These are phyloP conservation scores for Jaltomata sinuosa DNA, from an alignment of 257 asterid genomes.

Conservation along the genomic window DNA sequence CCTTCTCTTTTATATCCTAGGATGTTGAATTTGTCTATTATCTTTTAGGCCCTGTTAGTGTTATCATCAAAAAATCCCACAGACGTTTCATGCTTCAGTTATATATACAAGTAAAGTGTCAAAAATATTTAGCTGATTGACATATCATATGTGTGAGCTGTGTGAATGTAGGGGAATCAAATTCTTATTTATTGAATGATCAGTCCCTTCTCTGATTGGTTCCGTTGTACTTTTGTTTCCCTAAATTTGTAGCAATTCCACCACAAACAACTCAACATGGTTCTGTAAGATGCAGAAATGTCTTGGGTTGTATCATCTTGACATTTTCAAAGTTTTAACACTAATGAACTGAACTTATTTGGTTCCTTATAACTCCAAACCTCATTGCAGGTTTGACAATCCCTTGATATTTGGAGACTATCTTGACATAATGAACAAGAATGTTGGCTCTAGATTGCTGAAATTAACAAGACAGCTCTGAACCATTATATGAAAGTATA, in stretches of 20 bases:
- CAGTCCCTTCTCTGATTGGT: background rate
- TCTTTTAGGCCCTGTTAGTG: background rate
- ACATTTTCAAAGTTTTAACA: no score
- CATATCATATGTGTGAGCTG: background rate
- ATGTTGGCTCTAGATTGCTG: no score
- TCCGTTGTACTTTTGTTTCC: background rate
- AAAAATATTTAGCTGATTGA: background rate
- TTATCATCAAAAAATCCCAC: background rate
- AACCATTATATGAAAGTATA: no score
- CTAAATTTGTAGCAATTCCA: slow-evolving; percentile 28
- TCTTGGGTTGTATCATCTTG: no score
- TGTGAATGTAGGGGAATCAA: background rate
- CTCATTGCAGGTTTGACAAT: no score
- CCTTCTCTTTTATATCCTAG: background rate
- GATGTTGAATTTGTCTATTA: background rate
- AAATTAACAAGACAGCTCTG: no score
- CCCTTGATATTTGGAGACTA: no score
- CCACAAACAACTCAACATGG: slow-evolving; percentile 14
- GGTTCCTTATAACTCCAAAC: no score
- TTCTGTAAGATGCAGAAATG: no score
- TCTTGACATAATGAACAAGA: no score
- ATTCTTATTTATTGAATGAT: background rate
- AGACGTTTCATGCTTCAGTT: background rate
- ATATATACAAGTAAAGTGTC: background rate
- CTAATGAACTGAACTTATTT: no score